Evolutionary conservation across 225 moss, liverwort and hornwort genomes (phyloP).

Genomic region (Lunularia cruciata): DNA sequence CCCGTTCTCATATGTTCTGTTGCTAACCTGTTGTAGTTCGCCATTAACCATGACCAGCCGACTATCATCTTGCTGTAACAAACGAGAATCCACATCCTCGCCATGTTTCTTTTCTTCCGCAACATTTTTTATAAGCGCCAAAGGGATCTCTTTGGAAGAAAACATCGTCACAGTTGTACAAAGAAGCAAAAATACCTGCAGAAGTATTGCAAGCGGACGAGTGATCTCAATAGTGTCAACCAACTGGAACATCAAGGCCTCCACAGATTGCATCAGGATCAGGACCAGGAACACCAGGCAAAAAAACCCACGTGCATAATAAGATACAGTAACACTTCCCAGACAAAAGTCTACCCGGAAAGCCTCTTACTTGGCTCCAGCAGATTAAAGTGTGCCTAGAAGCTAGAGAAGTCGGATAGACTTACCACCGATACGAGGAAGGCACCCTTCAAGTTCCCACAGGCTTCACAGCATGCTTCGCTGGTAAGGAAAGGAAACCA

Average conservation of each 20-base stretch:
- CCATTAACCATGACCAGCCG: conserved; percentile 26
- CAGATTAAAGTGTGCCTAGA: too few relatives aligned
- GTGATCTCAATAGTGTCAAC: background rate
- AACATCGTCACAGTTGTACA: conserved; percentile 70
- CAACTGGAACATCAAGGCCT: background rate
- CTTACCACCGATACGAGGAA: conserved; percentile 69
- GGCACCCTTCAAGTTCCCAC: conserved; percentile 89
- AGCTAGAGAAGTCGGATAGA: background rate
- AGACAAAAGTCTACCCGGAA: background rate
- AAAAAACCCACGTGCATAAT: too few relatives aligned
- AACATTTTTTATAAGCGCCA: conserved; percentile 17
- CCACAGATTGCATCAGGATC: too few relatives aligned
- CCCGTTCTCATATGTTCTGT: conserved; percentile 18
- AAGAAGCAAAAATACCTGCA: conserved; percentile 58
- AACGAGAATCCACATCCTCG: conserved; percentile 21
- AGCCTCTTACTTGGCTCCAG: too few relatives aligned
- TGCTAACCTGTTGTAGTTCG: conserved; percentile 33
- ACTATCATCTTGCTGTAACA: conserved; percentile 27
- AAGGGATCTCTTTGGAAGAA: conserved; percentile 58
- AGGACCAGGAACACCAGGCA: too few relatives aligned
- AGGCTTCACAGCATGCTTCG: conserved; percentile 77
- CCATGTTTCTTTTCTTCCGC: conserved; percentile 15
- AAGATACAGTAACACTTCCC: background rate
- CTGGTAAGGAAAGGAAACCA: conserved; percentile 68
- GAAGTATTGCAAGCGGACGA: background rate